Base-by-base conservation (phyloP, 371 early-diverging fungal genomes). In the Mortierella sp. region DNA sequence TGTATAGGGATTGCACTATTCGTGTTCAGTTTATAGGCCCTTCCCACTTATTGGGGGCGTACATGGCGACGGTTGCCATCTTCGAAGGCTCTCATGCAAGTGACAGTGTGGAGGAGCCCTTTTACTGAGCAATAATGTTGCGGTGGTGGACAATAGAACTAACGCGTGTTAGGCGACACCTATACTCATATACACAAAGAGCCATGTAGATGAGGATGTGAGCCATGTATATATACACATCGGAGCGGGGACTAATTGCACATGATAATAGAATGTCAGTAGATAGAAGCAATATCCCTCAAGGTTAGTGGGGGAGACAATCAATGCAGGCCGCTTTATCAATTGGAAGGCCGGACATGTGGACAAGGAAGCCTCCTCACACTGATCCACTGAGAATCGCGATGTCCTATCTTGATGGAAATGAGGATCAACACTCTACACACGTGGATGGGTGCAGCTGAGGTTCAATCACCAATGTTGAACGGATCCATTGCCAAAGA, bases 51-150 rank as follows among this genome's bases (percentile, higher is more conserved):
- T 6, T 49, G 5, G 5, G n/a, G 49, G 49, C 20, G n/a, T 49
- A 55, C 55, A 55, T 28, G 55, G 55, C 24, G 28, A 28, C 55
- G 26, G 55, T 55, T 14, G 55, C 55, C 55, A 55, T 24, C 55
- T 55, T 11, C 24, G 55, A 55, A 26, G 22, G 55, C 55, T 24
- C 10, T 26, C 10, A 20, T 49, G 1, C 49, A 20, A 49, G n/a
- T 20, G 49, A 49, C 5, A 49, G n/a, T 49, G 3, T 49, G 49
- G 16, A 55, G 55, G 55, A 55, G 55, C 28, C 10, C 28, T 55
- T 26, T 26, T 55, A 51, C 55, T 24, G 55, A 55, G 24, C 28
- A 24, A 0, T 28, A 26, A 11, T 16, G 16, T 49, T 16, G n/a
- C 24, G 22, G 55, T 55, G 10, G 28, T 20, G 22, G 24, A 12